These are phyloP conservation scores for Cryphonectria japonica DNA, from an alignment of 2,329 filamentous ascomycete species.

Conservation along the genomic window DNA sequence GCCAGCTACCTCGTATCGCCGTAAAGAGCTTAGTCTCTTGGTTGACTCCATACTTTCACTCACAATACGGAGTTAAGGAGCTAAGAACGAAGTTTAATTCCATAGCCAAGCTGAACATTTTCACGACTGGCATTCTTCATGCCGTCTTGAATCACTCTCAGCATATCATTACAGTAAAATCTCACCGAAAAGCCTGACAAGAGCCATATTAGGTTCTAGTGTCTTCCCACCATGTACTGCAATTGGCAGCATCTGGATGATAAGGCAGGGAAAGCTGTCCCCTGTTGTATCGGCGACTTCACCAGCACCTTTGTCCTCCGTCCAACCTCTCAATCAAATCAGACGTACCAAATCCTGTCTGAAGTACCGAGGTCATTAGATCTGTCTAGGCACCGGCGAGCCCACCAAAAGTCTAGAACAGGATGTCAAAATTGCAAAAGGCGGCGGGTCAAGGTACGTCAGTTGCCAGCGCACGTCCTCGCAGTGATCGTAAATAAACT, in stretches of 20 bases:
- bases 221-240: background rate
- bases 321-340: background rate
- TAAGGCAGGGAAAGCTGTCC: background rate
- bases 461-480: background rate
- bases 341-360: background rate
- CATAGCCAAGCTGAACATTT: background rate
- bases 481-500: background rate
- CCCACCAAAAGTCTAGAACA: conserved; percentile 32
- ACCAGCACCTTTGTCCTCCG: conserved; percentile 9
- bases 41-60: background rate
- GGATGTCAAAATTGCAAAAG: conserved; percentile 34
- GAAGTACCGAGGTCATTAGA: conserved; percentile 4
- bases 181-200: background rate
- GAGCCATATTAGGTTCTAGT: background rate
- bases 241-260: background rate
- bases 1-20: background rate
- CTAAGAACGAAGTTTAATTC: background rate
- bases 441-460: conserved; percentile 34
- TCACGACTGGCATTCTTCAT: background rate
- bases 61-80: background rate
- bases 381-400: conserved; percentile 29
- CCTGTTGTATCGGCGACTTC: background rate
- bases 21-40: background rate
- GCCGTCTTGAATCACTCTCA: background rate
- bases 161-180: background rate